Base-by-base conservation (phyloP, 371 early-diverging fungal species). In the Mucor indicus region DNA sequence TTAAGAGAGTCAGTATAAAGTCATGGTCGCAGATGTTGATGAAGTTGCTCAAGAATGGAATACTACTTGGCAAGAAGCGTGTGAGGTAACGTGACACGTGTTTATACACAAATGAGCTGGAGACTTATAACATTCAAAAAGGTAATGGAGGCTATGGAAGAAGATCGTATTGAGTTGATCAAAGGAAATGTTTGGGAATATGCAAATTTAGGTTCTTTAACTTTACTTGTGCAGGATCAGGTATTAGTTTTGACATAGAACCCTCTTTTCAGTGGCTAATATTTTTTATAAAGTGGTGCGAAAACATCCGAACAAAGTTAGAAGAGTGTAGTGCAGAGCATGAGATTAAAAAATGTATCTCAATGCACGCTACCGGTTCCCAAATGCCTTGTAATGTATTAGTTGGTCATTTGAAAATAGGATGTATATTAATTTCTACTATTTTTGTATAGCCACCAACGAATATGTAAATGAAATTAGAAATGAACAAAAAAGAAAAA, bases 111-210 rank as follows among this genome's bases (percentile, higher is more conserved):
- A 6, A 5, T 36, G 36, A 29, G 12, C 6, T 12, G 6, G 30
- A 29, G 30, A 6, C 6, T 29, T 6, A 6, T 29, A 6, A 21
- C 4, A 30, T 35, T 33, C 17, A 17, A 10, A 30, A 23, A 64
- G 65, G 47, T 35, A 1, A 39, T 70, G 40, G 64, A 75, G 45
- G 48, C 46, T 1, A 53, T 70, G 52, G 75, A 75, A 44, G 48
- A 68, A 41, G 62, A 71, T n/a, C 57, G 75, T 0, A 35, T 68
- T 10, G 71, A 70, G 19, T 51, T 71, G 13, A 32, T 75, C 15
- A 57, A 55, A 12, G 52, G 27, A 17, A 75, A 68, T 38, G 44
- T 66, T 13, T 71, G 69, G 71, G 75, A 71, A 3, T 75, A 75
- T 54, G 69, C 75, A 8, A 71, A 75, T 22, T 35, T 71, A 7